phyloP scores from a whole-genome alignment of 1,284 basidiomycete genomes.

The Cryptococcus floricola region DNA sequence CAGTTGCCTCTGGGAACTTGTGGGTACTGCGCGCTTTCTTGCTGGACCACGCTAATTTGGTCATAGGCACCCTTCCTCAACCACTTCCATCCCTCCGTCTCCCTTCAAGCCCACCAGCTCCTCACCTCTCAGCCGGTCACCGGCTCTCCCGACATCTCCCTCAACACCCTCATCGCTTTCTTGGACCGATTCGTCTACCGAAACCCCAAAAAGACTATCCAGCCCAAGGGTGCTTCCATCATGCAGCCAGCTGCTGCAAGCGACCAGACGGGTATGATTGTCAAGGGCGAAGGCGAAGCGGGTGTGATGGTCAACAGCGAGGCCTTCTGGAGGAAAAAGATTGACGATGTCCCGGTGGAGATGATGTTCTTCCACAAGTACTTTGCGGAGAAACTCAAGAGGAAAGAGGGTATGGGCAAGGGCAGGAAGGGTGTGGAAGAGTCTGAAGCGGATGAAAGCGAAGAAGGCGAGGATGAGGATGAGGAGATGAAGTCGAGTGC shows the following conservation, averaged over 20 bases:
- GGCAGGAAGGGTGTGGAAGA: conserved; percentile 27
- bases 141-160: conserved; percentile 79
- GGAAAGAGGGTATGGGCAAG: conserved; percentile 51
- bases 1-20: conserved; percentile 85
- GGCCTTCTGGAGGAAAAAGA: conserved; percentile 69
- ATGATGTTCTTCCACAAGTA: conserved; percentile 58
- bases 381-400: conserved; percentile 55
- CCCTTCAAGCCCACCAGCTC: conserved; percentile 80
- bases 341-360: conserved; percentile 78
- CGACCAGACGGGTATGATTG: conserved; percentile 62
- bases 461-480: conserved; percentile 26
- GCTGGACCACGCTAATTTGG: not conserved
- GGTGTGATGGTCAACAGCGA: conserved; percentile 66
- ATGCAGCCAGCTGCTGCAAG: conserved; percentile 85
- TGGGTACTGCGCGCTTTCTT: conserved; percentile 47
- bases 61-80: conserved; percentile 67
- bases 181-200: conserved; percentile 88
- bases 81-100: conserved; percentile 90
- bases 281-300: conserved; percentile 48
- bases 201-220: conserved; percentile 82
- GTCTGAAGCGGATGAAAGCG: conserved; percentile 27
- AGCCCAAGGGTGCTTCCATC: conserved; percentile 68
- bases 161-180: conserved; percentile 91
- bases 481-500: conserved; percentile 30
- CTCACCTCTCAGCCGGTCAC: conserved; percentile 63